phyloP scores from a whole-genome alignment of 2,329 filamentous ascomycete genomes.

The Sclerotinia minor region DNA sequence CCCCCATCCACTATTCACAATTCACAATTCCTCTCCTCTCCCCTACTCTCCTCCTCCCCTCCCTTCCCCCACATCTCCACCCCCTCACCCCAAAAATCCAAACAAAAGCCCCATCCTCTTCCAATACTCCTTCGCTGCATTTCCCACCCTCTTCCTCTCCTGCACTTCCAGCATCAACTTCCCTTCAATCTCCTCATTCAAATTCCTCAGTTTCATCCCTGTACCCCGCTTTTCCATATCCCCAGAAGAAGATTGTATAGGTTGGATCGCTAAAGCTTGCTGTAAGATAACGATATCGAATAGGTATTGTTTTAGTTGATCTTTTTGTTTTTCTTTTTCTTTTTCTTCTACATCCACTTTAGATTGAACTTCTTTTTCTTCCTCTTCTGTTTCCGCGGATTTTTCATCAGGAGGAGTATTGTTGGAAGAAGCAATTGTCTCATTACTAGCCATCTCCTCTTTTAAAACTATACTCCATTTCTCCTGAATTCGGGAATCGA shows the following conservation, averaged over 20 bases:
- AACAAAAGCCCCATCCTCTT: constrained; percentile 80
- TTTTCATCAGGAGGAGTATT: constrained; percentile 2
- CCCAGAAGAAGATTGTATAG: constrained; percentile 43
- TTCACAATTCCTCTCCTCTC: no score
- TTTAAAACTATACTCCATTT: constrained; percentile 42
- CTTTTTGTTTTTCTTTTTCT: constrained; percentile 39
- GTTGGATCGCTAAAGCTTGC: constrained; percentile 50
- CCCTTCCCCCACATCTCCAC: no score
- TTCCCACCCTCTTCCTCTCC: constrained; percentile 55
- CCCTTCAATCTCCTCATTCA: constrained; percentile 45
- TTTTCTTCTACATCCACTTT: constrained; percentile 14
- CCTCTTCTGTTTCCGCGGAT: not conserved
- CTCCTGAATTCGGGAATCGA: constrained; percentile 52
- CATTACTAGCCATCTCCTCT: constrained; percentile 29
- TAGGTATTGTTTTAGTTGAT: constrained; percentile 59
- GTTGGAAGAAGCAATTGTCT: constrained; percentile 22
- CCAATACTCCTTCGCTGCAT: constrained; percentile 74
- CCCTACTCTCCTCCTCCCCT: no score
- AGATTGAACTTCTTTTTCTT: constrained; percentile 11
- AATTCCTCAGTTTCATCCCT: constrained; percentile 45
- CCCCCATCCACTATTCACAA: no score
- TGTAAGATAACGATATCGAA: constrained; percentile 59
- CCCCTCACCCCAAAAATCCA: no score
- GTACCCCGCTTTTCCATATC: constrained; percentile 40
- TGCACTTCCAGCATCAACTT: constrained; percentile 52